phyloP scores from a whole-genome alignment of 2,329 filamentous ascomycete genomes.

The Paecilomyces niveus region DNA sequence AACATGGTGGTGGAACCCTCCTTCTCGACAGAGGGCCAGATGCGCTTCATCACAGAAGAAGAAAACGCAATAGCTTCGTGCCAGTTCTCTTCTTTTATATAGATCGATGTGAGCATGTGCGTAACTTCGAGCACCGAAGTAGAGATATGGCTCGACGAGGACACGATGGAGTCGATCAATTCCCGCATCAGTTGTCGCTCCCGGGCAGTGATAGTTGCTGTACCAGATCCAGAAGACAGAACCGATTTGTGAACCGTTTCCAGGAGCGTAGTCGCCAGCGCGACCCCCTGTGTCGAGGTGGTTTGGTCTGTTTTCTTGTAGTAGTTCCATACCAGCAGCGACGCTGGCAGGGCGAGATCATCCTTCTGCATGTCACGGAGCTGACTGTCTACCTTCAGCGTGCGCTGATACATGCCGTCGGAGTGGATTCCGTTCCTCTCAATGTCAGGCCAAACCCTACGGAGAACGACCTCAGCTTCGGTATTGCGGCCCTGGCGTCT shows the following conservation, averaged over 20 bases:
- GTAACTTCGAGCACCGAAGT: constrained; percentile 21
- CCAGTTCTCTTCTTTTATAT: constrained; percentile 26
- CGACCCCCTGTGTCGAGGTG: constrained; percentile 21
- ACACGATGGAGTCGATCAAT: constrained; percentile 25
- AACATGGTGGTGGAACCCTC: constrained; percentile 21
- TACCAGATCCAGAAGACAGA: constrained; percentile 11
- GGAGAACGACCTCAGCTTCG: constrained; percentile 24
- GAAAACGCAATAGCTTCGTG: constrained; percentile 18
- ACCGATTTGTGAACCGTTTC: constrained; percentile 16
- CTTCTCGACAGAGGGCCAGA: constrained; percentile 25
- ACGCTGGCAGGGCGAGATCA: constrained; percentile 23
- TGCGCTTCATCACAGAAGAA: constrained; percentile 23
- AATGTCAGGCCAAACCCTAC: constrained; percentile 24
- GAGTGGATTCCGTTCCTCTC: constrained; percentile 25
- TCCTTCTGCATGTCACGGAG: constrained; percentile 24
- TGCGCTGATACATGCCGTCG: constrained; percentile 22
- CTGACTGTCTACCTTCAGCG: constrained; percentile 22
- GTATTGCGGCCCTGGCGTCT: constrained; percentile 21
- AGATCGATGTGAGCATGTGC: constrained; percentile 24
- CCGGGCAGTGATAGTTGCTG: constrained; percentile 13
- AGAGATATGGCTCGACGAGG: constrained; percentile 14
- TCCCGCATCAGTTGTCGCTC: constrained; percentile 24
- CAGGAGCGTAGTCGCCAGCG: constrained; percentile 21
- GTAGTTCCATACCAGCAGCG: constrained; percentile 27
- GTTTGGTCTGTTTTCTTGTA: constrained; percentile 24